A percentile compares a stretch with the other conserved stretches of the same genome.
Evolutionary conservation across 148 eudicot species (phyloP).

Genomic region (Suaeda aralocaspica): DNA sequence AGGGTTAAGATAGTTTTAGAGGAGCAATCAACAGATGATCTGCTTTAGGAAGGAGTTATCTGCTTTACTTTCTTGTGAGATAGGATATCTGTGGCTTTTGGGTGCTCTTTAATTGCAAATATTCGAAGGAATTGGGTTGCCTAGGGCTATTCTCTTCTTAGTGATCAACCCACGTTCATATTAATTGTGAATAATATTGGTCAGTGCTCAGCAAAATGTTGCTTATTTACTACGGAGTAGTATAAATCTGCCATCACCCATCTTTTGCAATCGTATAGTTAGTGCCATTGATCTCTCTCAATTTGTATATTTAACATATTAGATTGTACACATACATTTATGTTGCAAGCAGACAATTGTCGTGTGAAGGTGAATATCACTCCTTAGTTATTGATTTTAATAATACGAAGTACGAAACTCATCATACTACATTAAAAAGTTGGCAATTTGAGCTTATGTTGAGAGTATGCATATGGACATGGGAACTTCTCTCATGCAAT

Average conservation of each 20-base stretch:
- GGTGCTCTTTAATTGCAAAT: neutral
- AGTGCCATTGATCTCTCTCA: neutral
- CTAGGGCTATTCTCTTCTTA: neutral
- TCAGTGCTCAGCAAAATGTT: neutral
- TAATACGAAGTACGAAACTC: conserved; percentile 3
- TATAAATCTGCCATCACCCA: neutral
- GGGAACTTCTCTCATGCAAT: neutral
- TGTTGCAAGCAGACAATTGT: neutral
- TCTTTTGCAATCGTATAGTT: neutral
- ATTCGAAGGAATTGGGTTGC: neutral
- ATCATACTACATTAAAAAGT: neutral
- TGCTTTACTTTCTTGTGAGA: neutral
- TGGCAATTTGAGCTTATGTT: neutral
- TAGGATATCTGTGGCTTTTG: neutral
- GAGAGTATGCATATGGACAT: neutral
- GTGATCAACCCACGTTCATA: neutral
- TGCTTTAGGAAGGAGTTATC: neutral
- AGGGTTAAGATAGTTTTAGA: neutral
- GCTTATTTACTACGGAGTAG: neutral
- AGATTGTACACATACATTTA: neutral
- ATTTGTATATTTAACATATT: neutral
- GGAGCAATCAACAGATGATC: neutral
- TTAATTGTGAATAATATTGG: neutral
- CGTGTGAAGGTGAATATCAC: neutral
- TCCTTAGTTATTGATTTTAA: neutral